These are phyloP conservation scores for Solanum infundibuliforme DNA, from an alignment of 257 asterid species.

Conservation along the genomic window DNA sequence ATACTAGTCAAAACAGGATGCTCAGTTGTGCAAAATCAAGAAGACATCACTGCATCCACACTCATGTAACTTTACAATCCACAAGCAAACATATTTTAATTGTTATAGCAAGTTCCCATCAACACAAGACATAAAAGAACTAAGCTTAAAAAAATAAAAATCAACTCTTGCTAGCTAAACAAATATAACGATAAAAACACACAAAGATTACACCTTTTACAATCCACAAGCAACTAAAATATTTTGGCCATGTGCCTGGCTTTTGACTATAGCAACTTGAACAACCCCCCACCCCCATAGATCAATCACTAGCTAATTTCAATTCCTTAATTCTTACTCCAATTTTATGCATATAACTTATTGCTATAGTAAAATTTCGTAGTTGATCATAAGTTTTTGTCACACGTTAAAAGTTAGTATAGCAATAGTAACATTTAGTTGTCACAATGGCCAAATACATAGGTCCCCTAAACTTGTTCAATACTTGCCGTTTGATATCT, in stretches of 20 bases:
- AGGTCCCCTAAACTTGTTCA: background rate
- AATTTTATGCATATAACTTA: background rate
- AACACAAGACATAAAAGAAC: background rate
- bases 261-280: background rate
- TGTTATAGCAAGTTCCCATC: background rate
- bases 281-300: background rate
- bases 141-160: background rate
- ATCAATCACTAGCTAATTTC: background rate
- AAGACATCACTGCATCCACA: background rate
- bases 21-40: background rate
- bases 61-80: background rate
- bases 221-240: background rate
- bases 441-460: background rate
- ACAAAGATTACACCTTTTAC: background rate
- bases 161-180: background rate
- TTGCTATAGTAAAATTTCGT: no score
- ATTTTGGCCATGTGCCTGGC: background rate
- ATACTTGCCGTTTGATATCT: background rate
- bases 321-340: background rate
- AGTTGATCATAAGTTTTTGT: background rate
- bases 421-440: background rate
- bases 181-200: background rate
- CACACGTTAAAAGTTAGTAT: background rate
- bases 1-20: background rate
- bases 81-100: background rate